These are phyloP conservation scores for Arctium lappa DNA, from an alignment of 129 eudicot species.

Conservation along the genomic window DNA sequence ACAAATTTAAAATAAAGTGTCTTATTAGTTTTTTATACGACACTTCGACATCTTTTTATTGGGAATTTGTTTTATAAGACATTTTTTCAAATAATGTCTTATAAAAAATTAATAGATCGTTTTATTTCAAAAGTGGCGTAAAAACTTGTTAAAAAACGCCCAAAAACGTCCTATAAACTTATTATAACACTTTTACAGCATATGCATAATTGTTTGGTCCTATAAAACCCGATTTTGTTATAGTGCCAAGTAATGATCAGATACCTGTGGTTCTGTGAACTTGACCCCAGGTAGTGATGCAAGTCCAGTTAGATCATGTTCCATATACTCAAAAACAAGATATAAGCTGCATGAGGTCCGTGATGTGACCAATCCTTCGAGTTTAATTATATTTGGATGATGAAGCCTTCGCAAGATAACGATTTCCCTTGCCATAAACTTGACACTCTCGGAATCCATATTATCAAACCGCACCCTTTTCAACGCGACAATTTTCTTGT, in stretches of 20 bases:
- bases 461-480: constrained; percentile 89
- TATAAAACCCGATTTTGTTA: no score
- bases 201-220: no score
- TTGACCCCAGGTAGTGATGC: constrained; percentile 80
- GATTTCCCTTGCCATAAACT: constrained; percentile 90
- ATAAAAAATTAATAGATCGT: no score
- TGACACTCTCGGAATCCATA: constrained; percentile 77
- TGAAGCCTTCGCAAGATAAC: constrained; percentile 78
- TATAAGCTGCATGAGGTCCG: constrained; percentile 63
- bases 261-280: constrained; percentile 88
- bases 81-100: no score
- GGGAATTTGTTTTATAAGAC: no score
- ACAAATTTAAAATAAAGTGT: no score
- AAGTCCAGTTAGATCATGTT: constrained; percentile 88
- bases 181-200: no score
- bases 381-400: constrained; percentile 79
- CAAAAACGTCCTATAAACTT: no score
- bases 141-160: no score
- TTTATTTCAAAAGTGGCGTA: no score
- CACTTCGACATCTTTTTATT: no score
- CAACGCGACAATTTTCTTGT: constrained; percentile 69
- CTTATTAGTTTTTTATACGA: no score
- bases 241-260: neutral
- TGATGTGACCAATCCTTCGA: constrained; percentile 81
- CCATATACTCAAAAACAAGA: constrained; percentile 93